Evolutionary conservation across 106 monocot genomes (phyloP).

Genomic region (Dendrobium nobile): DNA sequence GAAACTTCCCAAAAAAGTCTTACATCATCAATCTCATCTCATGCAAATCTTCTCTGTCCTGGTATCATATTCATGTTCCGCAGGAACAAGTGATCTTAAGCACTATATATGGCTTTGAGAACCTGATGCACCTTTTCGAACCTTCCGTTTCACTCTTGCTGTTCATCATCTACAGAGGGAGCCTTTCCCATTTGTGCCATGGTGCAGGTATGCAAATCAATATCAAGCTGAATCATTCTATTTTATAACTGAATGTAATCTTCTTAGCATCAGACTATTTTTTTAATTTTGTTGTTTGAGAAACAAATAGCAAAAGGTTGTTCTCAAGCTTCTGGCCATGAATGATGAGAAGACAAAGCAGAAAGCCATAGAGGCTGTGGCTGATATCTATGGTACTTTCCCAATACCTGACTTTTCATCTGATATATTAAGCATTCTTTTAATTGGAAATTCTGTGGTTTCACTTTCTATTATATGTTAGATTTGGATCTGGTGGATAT

Average conservation of each 20-base stretch:
- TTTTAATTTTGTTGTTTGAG: not conserved
- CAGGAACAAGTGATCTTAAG: too few relatives aligned
- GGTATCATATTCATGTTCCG: too few relatives aligned
- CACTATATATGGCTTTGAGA: too few relatives aligned
- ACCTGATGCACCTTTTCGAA: too few relatives aligned
- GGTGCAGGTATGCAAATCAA: not conserved
- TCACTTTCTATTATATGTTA: too few relatives aligned
- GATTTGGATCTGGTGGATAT: too few relatives aligned
- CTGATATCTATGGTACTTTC: slow-evolving; percentile 43
- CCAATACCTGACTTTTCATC: not conserved
- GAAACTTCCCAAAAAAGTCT: too few relatives aligned
- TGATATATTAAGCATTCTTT: not conserved
- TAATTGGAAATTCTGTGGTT: not conserved
- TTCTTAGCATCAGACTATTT: not conserved
- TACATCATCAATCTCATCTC: too few relatives aligned
- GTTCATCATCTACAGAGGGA: too few relatives aligned
- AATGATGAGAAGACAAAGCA: slow-evolving; percentile 53
- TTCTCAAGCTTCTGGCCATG: slow-evolving; percentile 45
- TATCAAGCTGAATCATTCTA: not conserved
- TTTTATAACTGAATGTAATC: not conserved
- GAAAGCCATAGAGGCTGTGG: slow-evolving; percentile 57
- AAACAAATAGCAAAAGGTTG: slow-evolving; percentile 36
- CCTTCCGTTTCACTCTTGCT: too few relatives aligned
- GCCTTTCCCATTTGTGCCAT: not conserved
- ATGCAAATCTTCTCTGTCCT: too few relatives aligned